Conservation (phyloP, 345 rosid genomes). For the Aurinia saxatilis region DNA sequence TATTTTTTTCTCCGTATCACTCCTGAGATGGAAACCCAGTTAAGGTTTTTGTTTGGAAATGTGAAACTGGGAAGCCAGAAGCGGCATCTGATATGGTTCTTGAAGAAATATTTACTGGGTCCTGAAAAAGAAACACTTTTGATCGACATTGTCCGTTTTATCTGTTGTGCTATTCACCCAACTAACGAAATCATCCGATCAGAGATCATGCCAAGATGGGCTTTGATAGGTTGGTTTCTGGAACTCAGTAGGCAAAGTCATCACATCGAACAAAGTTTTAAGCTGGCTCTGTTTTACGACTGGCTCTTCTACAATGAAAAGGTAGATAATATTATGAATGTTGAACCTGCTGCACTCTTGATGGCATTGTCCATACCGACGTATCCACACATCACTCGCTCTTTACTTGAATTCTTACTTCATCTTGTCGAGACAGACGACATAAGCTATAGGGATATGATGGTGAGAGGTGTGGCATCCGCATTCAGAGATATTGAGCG, state of each 20-base stretch:
- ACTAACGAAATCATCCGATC: slow-evolving; percentile 52
- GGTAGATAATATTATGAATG: slow-evolving; percentile 64
- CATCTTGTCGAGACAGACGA: slow-evolving; percentile 67
- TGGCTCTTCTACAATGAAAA: slow-evolving; percentile 82
- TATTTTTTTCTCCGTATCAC: slow-evolving; percentile 57
- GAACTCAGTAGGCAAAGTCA: slow-evolving; percentile 43
- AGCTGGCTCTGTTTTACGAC: slow-evolving; percentile 71
- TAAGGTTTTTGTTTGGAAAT: slow-evolving; percentile 63
- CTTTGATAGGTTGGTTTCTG: slow-evolving; percentile 71
- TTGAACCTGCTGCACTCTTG: slow-evolving; percentile 82
- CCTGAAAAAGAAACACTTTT: slow-evolving; percentile 55
- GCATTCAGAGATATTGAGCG: slow-evolving; percentile 47
- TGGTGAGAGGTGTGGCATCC: slow-evolving; percentile 45
- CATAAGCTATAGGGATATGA: slow-evolving; percentile 31
- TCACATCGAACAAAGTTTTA: slow-evolving; percentile 45
- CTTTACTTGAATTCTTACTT: slow-evolving; percentile 71
- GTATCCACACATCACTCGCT: slow-evolving; percentile 50
- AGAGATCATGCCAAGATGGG: slow-evolving; percentile 77
- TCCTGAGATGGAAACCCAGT: slow-evolving; percentile 65
- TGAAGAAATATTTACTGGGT: slow-evolving; percentile 44
- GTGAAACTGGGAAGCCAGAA: slow-evolving; percentile 74
- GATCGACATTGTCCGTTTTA: slow-evolving; percentile 63
- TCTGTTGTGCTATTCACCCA: slow-evolving; percentile 74
- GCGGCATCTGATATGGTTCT: slow-evolving; percentile 73
- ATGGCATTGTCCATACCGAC: slow-evolving; percentile 68